phyloP scores from a whole-genome alignment of 805 yeast species.

The Barnettozyma botsteinii region DNA sequence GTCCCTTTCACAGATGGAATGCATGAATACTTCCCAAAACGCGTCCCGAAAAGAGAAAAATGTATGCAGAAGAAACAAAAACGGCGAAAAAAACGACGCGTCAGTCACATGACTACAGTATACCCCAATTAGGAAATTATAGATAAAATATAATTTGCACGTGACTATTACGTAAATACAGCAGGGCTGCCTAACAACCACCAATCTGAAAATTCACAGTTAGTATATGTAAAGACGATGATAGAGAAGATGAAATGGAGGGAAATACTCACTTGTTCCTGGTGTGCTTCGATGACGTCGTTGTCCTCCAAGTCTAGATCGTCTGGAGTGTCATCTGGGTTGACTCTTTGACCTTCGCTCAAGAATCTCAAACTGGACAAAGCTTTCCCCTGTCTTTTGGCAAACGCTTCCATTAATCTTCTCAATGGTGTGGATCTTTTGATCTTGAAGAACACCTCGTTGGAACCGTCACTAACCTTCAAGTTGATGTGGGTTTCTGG shows the following conservation, averaged over 20 bases:
- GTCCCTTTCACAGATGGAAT: too few species aligned
- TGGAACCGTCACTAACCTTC: constrained; percentile 88
- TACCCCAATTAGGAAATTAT: background rate
- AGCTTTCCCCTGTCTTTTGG: constrained; percentile 94
- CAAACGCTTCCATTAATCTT: constrained; percentile 95
- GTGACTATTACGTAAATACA: too few species aligned
- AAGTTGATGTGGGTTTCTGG: constrained; percentile 79
- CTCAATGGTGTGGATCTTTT: constrained; percentile 87
- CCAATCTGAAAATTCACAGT: constrained; percentile 16
- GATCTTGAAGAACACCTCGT: constrained; percentile 94
- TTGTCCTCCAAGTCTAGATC: constrained; percentile 91
- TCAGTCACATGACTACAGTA: background rate
- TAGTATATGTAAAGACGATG: constrained; percentile 10
- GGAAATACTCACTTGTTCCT: constrained; percentile 75
- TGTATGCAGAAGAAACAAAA: too few species aligned
- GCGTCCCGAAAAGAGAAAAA: too few species aligned
- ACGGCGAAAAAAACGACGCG: too few species aligned
- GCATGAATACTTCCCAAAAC: too few species aligned
- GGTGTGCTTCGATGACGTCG: constrained; percentile 94
- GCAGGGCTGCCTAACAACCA: constrained; percentile 15
- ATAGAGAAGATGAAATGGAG: constrained; percentile 17
- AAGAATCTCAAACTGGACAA: constrained; percentile 78
- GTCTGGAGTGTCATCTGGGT: constrained; percentile 87
- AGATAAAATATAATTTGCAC: too few species aligned
- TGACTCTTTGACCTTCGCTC: constrained; percentile 88